Evolutionary conservation across 176 grass and related monocot species (phyloP), one percentile per base, ranked within the genome.

Genomic region (Aegilops speltoides): DNA sequence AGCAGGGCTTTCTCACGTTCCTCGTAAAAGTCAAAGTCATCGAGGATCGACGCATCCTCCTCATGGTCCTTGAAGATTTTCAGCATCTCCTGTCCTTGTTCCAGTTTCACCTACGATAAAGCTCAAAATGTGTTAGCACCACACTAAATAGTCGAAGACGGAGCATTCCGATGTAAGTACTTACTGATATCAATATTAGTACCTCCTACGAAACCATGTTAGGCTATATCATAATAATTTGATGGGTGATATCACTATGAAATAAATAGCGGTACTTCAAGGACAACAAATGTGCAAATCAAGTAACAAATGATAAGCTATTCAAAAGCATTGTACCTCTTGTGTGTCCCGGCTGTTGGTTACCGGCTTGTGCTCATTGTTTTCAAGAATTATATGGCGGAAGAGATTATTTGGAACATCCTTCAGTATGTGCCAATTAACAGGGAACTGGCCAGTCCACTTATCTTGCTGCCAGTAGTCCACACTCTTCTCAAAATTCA

Each of bases 391-490:
- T 81, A 95, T 95, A 83, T 91, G 91, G 16, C 91, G 93, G 82
- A 95, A 93, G 7, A 95, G 76, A 85, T 95, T 95, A 83, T 95
- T 95, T 9, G 91, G 93, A 8, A 93, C 93, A 79, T 95, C 93
- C 89, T 91, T 95, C 84, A 93, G 88, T 17, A 95, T 89, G 50
- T 82, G 88, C 93, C 93, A 95, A 56, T 93, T 95, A 54, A 95
- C 93, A 82, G 93, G 90, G 64, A 95, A 95, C 52, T 91, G 91
- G 9, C 93, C 90, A 52, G 83, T 93, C 93, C 93, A 95, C 81
- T 93, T 93, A 83, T 95, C 91, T 85, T 95, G 93, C 46, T 95
- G 93, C 93, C 93, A 95, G 64, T 93, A 95, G 68, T 91, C 81
- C 71, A 95, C 93, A 67, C 88, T 95, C 79, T 91, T 95, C 67